Evolutionary conservation across 331 rosid genomes (phyloP), one percentile per base, ranked within the genome.

Genomic region (Malus hybrid): DNA sequence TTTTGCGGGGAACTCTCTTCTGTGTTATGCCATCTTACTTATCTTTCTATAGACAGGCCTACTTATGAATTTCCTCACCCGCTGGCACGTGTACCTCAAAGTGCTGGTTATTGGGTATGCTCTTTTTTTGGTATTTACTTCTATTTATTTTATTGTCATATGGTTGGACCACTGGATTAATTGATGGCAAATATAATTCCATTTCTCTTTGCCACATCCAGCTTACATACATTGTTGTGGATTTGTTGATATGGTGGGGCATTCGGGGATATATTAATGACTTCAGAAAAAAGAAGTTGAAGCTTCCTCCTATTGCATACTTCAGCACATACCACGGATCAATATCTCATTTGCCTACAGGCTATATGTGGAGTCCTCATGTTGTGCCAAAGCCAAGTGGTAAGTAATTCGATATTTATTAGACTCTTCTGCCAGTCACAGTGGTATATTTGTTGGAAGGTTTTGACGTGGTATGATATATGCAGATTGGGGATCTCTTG

Each of bases 361-460:
- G 88, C 86, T 95, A 95, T 73, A 84, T 95, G 90, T 92, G 99
- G 99, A 95, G 97, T 86, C 96, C 97, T 68, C 92, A 87, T 73
- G 86, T 95, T 84, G 99, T 95, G 75, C 91, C 99, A 13, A 95
- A 95, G 84, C 99, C 97, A 58, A 86, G 78, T 72, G 99, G 97
- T 95, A 87, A 48, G 86, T 20, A 56, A 46, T 71, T 58, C 5
- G 34, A 50, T 57, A 57, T 57, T 57, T 9, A 20, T 57, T 57
- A n/a, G 10, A 3, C 26, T 57, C 30, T 20, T 3, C 29, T 57
- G 11, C 15, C 28, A 10, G 46, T 39, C 12, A 39, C 46, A 39
- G 63, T 57, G 82, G 52, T 80, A 67, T 63, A 28, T 65, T 33
- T 75, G 33, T 32, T 67, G n/a, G 55, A 42, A 57, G 70, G 48